Conservation (phyloP, 2,329 filamentous ascomycete genomes). For the Mollisiaceae sp. region DNA sequence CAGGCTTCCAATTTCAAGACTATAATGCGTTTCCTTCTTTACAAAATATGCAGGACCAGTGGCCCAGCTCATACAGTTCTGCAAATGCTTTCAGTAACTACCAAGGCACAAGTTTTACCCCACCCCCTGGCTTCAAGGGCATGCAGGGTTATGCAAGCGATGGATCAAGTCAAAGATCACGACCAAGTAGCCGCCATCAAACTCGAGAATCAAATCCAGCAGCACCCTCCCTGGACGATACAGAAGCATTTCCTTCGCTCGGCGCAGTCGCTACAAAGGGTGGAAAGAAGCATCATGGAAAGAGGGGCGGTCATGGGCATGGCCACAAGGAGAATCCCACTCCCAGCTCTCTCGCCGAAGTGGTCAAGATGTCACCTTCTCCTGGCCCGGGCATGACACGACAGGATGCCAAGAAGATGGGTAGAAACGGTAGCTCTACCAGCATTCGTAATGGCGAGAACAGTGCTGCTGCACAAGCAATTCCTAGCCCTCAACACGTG, state of each 20-base stretch:
- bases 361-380: constrained; percentile 93
- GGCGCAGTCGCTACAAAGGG: constrained; percentile 77
- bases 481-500: constrained; percentile 86
- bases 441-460: constrained; percentile 74
- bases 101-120: constrained; percentile 58
- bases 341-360: constrained; percentile 85
- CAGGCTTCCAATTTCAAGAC: constrained; percentile 80
- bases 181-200: constrained; percentile 83
- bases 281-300: constrained; percentile 91
- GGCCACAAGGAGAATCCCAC: constrained; percentile 68
- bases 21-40: constrained; percentile 85
- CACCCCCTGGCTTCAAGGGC: constrained; percentile 73
- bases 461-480: constrained; percentile 80
- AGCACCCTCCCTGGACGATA: constrained; percentile 85
- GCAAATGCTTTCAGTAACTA: constrained; percentile 55
- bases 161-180: constrained; percentile 74
- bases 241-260: constrained; percentile 91
- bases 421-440: constrained; percentile 68
- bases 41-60: constrained; percentile 64
- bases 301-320: constrained; percentile 81
- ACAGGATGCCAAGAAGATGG: constrained; percentile 63
- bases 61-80: constrained; percentile 51
- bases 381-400: constrained; percentile 68
- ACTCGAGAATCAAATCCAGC: constrained; percentile 62
- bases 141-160: constrained; percentile 62